Percentiles rank a stretch among this genome's conserved stretches.
Evolutionary conservation across 2,329 filamentous ascomycete genomes (phyloP).

Genomic region (Diaporthe caulivora): DNA sequence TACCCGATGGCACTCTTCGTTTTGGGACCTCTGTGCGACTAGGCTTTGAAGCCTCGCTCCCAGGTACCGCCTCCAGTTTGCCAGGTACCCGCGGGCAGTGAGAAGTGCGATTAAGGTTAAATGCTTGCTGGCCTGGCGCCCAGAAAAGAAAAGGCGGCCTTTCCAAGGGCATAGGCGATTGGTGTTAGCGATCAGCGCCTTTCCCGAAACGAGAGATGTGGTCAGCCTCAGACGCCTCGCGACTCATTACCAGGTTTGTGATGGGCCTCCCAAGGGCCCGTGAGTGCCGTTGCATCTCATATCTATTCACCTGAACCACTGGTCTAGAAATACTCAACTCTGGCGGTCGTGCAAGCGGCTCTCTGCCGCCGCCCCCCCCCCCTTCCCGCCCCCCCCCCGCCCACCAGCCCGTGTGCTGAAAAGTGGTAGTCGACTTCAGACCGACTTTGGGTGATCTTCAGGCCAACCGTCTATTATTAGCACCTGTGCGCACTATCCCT

Average conservation of each 20-base stretch:
- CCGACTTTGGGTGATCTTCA: constrained; percentile 27
- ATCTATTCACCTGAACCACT: constrained; percentile 30
- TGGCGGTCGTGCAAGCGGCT: constrained; percentile 3
- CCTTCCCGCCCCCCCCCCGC: too few relatives aligned
- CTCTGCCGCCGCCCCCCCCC: not conserved
- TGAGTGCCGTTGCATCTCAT: constrained; percentile 19
- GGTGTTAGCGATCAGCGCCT: constrained; percentile 3
- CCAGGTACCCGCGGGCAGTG: not conserved
- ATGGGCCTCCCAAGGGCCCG: constrained; percentile 18
- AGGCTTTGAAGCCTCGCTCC: constrained; percentile 11
- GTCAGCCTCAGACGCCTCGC: constrained; percentile 30
- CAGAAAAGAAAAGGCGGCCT: not conserved
- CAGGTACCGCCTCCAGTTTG: not conserved
- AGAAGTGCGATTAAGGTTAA: constrained; percentile 25
- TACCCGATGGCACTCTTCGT: not conserved
- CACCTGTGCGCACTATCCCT: constrained; percentile 12
- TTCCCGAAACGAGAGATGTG: constrained; percentile 18
- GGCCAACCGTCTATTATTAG: constrained; percentile 35
- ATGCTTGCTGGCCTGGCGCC: constrained; percentile 17
- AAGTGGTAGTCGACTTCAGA: constrained; percentile 12
- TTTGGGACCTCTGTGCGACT: constrained; percentile 15
- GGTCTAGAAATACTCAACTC: constrained; percentile 2
- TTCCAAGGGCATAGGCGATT: not conserved
- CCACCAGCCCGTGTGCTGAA: not conserved
- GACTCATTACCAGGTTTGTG: constrained; percentile 20